Base-by-base conservation (phyloP, 2,329 filamentous ascomycete species). In the Colletotrichum paranaense region DNA sequence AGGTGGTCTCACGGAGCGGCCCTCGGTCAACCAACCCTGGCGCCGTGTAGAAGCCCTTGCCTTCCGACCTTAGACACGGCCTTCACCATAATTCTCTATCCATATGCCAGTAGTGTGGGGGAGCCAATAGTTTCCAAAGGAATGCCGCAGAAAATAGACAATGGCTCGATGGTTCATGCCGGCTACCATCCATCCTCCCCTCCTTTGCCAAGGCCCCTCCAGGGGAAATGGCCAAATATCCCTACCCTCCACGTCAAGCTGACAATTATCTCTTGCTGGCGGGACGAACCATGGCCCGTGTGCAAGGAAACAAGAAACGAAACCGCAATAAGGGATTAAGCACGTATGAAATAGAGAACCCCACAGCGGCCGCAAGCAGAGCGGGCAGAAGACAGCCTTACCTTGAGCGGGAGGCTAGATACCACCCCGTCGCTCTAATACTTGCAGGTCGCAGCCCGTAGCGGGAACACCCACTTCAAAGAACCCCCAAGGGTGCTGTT, bases 331-430 rank as follows among this genome's bases (percentile, higher is more conserved):
- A 16, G 55, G 52, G 12, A 14, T 14, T 19, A 16, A 42, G 81
- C 78, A 11, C 11, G 30, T 26, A 49, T 38, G 62, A 4, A 32
- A 63, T 26, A n/a, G 9, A 3, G 46, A 28, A 59, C 67, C 81
- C 83, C 81, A 83, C 83, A 80, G 74, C 77, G 82, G 82, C 81
- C 82, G 83, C 83, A 83, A 79, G 81, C 46, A 59, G 38, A 30
- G 69, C 52, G 62, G 35, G 38, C 38, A 55, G 49, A 53, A 32
- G 9, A 35, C 62, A 71, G 71, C 35, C 70, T 74, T 70, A 60
- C n/a, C 60, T 68, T 63, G 46, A 74, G 38, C 53, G 49, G 68
- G 68, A 74, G 62, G 62, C 57, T 66, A 67, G 62, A 16, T n/a
- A 49, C 30, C 38, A 19, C 68, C 71, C 49, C 58, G 49, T 58